These are phyloP conservation scores for Gentiana macrophylla DNA, from an alignment of 257 asterid genomes.

Conservation along the genomic window DNA sequence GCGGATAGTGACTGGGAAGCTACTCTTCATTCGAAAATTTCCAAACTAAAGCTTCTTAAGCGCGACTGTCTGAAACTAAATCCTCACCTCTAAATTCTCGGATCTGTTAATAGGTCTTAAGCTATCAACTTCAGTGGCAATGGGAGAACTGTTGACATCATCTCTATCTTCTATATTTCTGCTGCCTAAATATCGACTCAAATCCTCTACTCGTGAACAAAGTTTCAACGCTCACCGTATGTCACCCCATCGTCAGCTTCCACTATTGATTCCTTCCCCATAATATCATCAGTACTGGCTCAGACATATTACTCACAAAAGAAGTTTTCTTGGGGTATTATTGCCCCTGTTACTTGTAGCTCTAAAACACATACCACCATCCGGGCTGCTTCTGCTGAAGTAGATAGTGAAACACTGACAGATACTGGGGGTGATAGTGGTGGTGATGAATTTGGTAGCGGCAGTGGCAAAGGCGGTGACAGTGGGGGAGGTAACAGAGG, in stretches of 20 bases:
- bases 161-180: conserved; percentile 43
- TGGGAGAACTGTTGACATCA: conserved; percentile 58
- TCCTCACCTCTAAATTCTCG: conserved; percentile 1
- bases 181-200: conserved; percentile 29
- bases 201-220: conserved; percentile 23
- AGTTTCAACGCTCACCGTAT: conserved; percentile 14
- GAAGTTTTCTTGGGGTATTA: conserved; percentile 21
- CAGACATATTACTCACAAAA: conserved; percentile 16
- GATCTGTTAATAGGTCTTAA: conserved; percentile 4
- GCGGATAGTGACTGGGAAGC: conserved; percentile 46
- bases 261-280: conserved; percentile 8
- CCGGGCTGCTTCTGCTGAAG: conserved; percentile 50
- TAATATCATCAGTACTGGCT: conserved; percentile 11
- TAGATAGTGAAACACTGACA: conserved; percentile 42
- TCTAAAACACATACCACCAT: conserved; percentile 54
- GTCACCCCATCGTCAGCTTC: conserved; percentile 22
- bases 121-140: conserved; percentile 13
- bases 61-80: conserved; percentile 11
- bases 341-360: conserved; percentile 40
- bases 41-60: conserved; percentile 20
- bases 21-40: conserved; percentile 56
- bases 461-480: conserved; percentile 3
- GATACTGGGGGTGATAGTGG: conserved; percentile 62
- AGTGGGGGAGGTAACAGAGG: conserved; percentile 25
- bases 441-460: conserved; percentile 15